Evolutionary conservation across 768 basidiomycete species (phyloP).

Genomic region (Kwoniella newhampshirensis): DNA sequence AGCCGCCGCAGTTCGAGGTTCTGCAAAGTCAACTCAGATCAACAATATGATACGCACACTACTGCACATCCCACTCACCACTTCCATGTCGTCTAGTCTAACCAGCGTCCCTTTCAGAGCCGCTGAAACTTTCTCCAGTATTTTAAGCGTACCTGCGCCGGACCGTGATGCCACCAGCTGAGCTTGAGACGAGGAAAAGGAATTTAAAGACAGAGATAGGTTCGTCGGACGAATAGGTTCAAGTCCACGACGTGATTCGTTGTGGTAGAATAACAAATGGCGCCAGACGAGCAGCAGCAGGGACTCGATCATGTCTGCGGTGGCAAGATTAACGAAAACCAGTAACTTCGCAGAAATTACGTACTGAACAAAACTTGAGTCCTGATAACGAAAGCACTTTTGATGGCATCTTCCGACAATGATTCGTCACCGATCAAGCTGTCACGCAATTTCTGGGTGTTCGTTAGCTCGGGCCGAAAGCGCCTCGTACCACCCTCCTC

Average conservation of each 20-base stretch:
- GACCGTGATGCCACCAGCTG: slow-evolving; percentile 24
- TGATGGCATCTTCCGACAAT: slow-evolving; percentile 15
- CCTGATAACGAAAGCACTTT: slow-evolving; percentile 20
- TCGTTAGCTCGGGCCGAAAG: not conserved
- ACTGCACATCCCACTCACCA: slow-evolving; percentile 26
- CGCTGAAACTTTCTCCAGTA: slow-evolving; percentile 29
- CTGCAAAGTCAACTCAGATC: not conserved
- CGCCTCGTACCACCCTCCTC: no score
- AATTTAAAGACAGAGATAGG: slow-evolving; percentile 29
- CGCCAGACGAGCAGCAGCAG: slow-evolving; percentile 44
- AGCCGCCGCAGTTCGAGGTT: slow-evolving; percentile 16
- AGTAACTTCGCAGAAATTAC: slow-evolving; percentile 11
- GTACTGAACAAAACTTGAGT: slow-evolving; percentile 36
- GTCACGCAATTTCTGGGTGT: slow-evolving; percentile 14
- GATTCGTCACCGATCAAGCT: slow-evolving; percentile 20
- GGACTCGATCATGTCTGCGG: slow-evolving; percentile 42
- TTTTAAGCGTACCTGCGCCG: slow-evolving; percentile 13
- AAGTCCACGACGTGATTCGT: slow-evolving; percentile 28
- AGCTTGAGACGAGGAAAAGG: slow-evolving; percentile 23
- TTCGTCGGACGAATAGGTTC: slow-evolving; percentile 38
- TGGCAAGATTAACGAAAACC: not conserved
- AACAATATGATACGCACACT: not conserved
- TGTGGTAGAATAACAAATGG: slow-evolving; percentile 45
- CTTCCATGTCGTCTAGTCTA: slow-evolving; percentile 35
- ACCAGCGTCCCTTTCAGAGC: slow-evolving; percentile 33